These are phyloP conservation scores for Tetraselmis striata DNA, from an alignment of 139 green algal species.

Conservation along the genomic window DNA sequence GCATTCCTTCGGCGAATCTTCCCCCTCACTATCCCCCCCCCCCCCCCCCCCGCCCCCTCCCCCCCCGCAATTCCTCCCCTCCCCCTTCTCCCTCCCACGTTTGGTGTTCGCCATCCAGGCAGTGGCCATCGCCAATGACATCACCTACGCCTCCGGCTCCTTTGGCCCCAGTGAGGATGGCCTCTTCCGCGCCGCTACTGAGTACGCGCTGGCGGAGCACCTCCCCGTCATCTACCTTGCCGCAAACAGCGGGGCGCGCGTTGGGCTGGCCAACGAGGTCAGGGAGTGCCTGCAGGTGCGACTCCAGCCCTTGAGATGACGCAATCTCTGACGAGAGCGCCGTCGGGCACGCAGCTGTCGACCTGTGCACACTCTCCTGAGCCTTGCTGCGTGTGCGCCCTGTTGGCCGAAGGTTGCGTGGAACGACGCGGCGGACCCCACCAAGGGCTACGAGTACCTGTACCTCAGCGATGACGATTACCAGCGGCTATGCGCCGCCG, in stretches of 20 bases:
- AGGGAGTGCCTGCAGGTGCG: slow-evolving; percentile 52
- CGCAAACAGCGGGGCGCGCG: slow-evolving; percentile 86
- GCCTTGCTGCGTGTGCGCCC: too few relatives aligned
- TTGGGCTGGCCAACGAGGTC: slow-evolving; percentile 88
- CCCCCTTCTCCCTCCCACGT: too few relatives aligned
- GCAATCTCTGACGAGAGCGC: too few relatives aligned
- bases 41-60: too few relatives aligned
- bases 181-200: slow-evolving; percentile 77
- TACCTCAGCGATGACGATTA: slow-evolving; percentile 87
- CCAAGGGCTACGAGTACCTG: slow-evolving; percentile 84
- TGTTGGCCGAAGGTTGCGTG: slow-evolving; percentile 62
- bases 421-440: slow-evolving; percentile 56
- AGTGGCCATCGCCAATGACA: slow-evolving; percentile 94
- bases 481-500: slow-evolving; percentile 16
- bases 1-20: too few relatives aligned
- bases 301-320: too few relatives aligned
- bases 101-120: slow-evolving; percentile 38
- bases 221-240: slow-evolving; percentile 94
- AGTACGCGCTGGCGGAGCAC: slow-evolving; percentile 64
- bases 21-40: too few relatives aligned
- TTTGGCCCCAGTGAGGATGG: slow-evolving; percentile 88
- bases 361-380: too few relatives aligned
- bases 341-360: too few relatives aligned
- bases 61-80: too few relatives aligned
- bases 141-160: slow-evolving; percentile 81